Conservation (phyloP, 2,329 filamentous ascomycete species). For the Fusarium aywerte region DNA sequence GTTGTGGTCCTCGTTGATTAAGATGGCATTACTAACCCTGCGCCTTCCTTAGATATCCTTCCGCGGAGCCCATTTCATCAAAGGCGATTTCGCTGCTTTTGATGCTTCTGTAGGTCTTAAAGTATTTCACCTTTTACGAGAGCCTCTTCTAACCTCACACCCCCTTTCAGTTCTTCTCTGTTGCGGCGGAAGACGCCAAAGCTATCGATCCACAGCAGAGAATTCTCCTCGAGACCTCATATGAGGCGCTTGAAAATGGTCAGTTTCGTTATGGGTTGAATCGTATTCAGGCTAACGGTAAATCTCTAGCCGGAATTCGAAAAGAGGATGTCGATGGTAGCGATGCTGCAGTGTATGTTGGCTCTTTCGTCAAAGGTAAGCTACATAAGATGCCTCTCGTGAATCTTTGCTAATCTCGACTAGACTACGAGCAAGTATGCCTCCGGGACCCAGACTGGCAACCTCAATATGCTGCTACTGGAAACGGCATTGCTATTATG, state of each 20-base stretch:
- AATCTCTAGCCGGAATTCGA: slow-evolving; percentile 55
- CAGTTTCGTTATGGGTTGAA: not conserved
- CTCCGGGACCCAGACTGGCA: slow-evolving; percentile 61
- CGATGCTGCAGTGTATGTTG: slow-evolving; percentile 61
- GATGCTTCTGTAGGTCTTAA: slow-evolving; percentile 58
- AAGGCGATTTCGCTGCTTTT: slow-evolving; percentile 58
- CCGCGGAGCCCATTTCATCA: slow-evolving; percentile 62
- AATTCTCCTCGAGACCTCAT: slow-evolving; percentile 62
- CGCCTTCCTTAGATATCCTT: slow-evolving; percentile 55
- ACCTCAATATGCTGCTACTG: slow-evolving; percentile 64
- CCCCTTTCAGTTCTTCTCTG: slow-evolving; percentile 60
- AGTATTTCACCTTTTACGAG: not conserved
- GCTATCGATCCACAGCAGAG: slow-evolving; percentile 66
- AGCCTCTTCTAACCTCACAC: slow-evolving; percentile 1
- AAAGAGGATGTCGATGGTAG: slow-evolving; percentile 57
- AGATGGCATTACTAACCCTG: slow-evolving; percentile 16
- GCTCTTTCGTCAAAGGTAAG: slow-evolving; percentile 62
- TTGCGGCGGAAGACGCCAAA: slow-evolving; percentile 61
- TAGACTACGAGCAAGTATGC: slow-evolving; percentile 64
- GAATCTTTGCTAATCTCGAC: not conserved
- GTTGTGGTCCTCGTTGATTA: not conserved
- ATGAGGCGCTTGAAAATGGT: slow-evolving; percentile 64
- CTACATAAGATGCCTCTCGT: not conserved
- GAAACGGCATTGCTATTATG: slow-evolving; percentile 64
- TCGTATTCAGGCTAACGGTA: not conserved